Conservation (phyloP, 768 basidiomycete species). For the Mycena albidolilacea region DNA sequence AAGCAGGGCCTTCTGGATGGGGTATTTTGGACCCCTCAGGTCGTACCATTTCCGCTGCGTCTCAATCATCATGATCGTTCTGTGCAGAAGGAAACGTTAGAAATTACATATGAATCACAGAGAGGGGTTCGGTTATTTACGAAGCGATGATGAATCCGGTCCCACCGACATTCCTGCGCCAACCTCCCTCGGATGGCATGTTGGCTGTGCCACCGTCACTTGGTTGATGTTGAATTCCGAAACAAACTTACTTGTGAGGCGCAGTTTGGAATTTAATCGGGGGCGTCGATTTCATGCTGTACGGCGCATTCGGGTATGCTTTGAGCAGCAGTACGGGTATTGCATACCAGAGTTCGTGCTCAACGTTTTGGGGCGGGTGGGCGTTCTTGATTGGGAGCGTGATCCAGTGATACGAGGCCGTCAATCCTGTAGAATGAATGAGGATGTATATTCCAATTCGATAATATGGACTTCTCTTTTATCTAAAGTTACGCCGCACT, state of each 20-base stretch:
- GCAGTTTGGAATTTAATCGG: conserved; percentile 75
- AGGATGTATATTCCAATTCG: background rate
- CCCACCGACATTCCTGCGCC: conserved; percentile 67
- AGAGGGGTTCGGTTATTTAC: conserved; percentile 42
- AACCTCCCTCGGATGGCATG: conserved; percentile 68
- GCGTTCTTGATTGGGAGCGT: conserved; percentile 74
- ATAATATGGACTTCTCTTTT: background rate
- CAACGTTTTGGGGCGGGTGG: conserved; percentile 74
- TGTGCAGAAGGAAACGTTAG: conserved; percentile 18
- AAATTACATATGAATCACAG: background rate
- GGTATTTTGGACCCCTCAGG: conserved; percentile 75
- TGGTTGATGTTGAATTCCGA: background rate
- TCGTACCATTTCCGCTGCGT: conserved; percentile 71
- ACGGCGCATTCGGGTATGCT: conserved; percentile 70
- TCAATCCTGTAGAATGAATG: conserved; percentile 46
- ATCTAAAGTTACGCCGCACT: background rate
- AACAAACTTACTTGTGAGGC: background rate
- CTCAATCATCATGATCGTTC: conserved; percentile 66
- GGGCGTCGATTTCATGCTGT: conserved; percentile 69
- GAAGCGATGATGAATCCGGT: conserved; percentile 69
- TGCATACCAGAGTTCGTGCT: conserved; percentile 66
- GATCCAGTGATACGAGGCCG: conserved; percentile 68
- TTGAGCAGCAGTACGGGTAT: conserved; percentile 47
- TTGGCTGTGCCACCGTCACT: conserved; percentile 55
- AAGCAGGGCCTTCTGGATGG: conserved; percentile 56